phyloP scores from a whole-genome alignment of 129 eudicot species.

The Tagetes erecta region DNA sequence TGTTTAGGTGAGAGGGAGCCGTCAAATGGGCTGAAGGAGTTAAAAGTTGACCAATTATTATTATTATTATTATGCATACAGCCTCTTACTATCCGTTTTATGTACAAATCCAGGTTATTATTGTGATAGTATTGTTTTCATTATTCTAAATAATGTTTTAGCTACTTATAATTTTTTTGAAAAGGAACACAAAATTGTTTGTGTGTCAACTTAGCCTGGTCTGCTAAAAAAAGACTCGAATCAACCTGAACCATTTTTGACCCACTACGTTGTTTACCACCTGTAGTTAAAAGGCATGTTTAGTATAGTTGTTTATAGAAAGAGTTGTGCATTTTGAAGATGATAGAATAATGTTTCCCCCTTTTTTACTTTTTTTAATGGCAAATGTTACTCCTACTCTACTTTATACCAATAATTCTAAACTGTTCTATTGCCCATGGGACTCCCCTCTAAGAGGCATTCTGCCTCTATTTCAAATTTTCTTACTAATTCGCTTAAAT shows the following conservation, averaged over 20 bases:
- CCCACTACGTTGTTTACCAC: not conserved
- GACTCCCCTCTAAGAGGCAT: too few relatives aligned
- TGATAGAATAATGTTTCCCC: not conserved
- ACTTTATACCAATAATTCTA: too few relatives aligned
- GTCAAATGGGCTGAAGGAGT: not conserved
- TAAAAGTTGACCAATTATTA: not conserved
- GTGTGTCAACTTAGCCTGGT: not conserved
- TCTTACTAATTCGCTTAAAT: constrained; percentile 16
- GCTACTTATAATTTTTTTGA: not conserved
- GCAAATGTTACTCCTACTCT: too few relatives aligned
- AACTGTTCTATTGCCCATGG: too few relatives aligned
- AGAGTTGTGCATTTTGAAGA: constrained; percentile 4
- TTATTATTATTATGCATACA: not conserved
- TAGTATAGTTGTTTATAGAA: not conserved
- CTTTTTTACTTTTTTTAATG: too few relatives aligned
- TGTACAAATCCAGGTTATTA: not conserved
- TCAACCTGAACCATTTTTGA: not conserved
- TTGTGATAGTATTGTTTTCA: not conserved
- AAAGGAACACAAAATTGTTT: not conserved
- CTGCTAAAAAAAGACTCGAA: not conserved
- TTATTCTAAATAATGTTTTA: not conserved
- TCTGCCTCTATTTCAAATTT: not conserved
- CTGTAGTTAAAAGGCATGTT: not conserved
- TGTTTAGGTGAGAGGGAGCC: not conserved
- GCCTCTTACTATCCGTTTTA: not conserved